Conservation (phyloP, 2,329 filamentous ascomycete genomes). For the Fusarium setosum region DNA sequence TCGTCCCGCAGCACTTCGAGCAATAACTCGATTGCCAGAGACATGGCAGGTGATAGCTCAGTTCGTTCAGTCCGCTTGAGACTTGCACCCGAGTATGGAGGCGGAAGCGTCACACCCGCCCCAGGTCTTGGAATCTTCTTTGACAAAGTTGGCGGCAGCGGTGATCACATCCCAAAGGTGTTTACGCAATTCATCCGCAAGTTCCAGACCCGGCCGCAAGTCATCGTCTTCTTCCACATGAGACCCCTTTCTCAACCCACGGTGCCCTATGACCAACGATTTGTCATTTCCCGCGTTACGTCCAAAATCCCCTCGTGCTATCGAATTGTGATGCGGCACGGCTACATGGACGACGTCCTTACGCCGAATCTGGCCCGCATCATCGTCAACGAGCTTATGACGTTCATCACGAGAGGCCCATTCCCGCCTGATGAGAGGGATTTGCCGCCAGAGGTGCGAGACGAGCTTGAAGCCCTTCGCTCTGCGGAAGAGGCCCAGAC, state of each 20-base stretch:
- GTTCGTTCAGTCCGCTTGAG: constrained; percentile 36
- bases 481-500: constrained; percentile 60
- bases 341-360: constrained; percentile 78
- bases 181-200: constrained; percentile 81
- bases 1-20: constrained; percentile 40
- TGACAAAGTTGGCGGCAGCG: constrained; percentile 78
- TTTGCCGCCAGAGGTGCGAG: constrained; percentile 39
- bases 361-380: constrained; percentile 69
- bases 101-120: constrained; percentile 57
- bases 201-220: constrained; percentile 73
- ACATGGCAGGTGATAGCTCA: constrained; percentile 22
- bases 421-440: constrained; percentile 39
- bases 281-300: constrained; percentile 55
- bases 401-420: constrained; percentile 56
- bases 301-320: constrained; percentile 71
- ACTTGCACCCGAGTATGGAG: constrained; percentile 54
- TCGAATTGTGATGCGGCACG: constrained; percentile 75
- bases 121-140: constrained; percentile 79
- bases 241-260: constrained; percentile 70
- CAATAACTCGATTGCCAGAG: constrained; percentile 37
- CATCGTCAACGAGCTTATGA: constrained; percentile 70
- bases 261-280: constrained; percentile 61
- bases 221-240: constrained; percentile 81
- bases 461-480: constrained; percentile 58
- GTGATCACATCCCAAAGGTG: constrained; percentile 54